These are phyloP conservation scores for Euphorbia pulcherrima DNA, from an alignment of 345 rosid species.

Conservation along the genomic window DNA sequence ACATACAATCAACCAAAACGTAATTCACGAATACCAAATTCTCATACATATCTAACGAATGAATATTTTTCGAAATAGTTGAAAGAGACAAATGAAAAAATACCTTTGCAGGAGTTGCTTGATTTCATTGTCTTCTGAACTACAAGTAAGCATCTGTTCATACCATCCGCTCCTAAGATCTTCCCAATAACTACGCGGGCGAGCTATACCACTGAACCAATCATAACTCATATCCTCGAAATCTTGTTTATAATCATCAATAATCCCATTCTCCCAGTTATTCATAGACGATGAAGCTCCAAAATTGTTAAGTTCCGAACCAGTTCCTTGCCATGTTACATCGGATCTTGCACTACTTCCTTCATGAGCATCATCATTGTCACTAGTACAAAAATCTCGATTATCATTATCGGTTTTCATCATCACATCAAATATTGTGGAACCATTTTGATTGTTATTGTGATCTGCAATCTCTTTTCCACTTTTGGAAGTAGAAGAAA, in stretches of 20 bases:
- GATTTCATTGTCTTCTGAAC: conserved; percentile 54
- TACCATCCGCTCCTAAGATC: conserved; percentile 64
- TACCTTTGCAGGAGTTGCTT: conserved; percentile 76
- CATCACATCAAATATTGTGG: conserved; percentile 16
- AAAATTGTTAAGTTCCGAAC: conserved; percentile 9
- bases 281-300: conserved; percentile 19
- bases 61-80: no score
- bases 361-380: conserved; percentile 19
- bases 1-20: no score
- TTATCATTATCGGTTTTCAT: neutral
- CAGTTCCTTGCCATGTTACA: conserved; percentile 21
- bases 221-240: conserved; percentile 34
- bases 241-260: conserved; percentile 30
- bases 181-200: conserved; percentile 95
- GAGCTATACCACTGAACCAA: conserved; percentile 68
- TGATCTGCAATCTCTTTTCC: conserved; percentile 5
- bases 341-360: conserved; percentile 16
- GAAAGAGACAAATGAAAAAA: neutral
- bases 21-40: no score
- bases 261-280: conserved; percentile 47
- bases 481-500: conserved; percentile 8
- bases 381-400: neutral
- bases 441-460: conserved; percentile 13
- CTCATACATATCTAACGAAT: no score
- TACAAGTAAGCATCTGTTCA: conserved; percentile 49